These are phyloP conservation scores for Aristolochia californica DNA, from an alignment of 164 flowering plant genomes.

Conservation along the genomic window DNA sequence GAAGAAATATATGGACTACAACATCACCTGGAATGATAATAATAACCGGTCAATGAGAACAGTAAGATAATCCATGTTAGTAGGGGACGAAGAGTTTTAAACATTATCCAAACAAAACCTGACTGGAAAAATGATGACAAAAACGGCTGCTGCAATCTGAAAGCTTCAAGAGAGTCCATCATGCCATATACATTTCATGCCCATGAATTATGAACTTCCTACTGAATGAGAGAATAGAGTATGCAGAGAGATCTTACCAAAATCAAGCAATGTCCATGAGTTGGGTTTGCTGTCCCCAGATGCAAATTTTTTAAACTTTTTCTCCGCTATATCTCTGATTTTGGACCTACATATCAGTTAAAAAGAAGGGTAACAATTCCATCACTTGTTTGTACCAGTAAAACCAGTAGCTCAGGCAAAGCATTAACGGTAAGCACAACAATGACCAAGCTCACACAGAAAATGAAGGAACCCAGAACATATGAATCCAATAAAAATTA, in stretches of 20 bases:
- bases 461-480: too few relatives aligned
- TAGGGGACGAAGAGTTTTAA: not conserved
- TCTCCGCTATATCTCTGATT: slow-evolving; percentile 76
- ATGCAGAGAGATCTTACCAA: slow-evolving; percentile 39
- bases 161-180: too few relatives aligned
- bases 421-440: not conserved
- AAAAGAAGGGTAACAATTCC: not conserved
- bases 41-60: not conserved
- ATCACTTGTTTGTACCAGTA: not conserved
- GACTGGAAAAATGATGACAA: too few relatives aligned
- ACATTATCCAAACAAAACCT: too few relatives aligned
- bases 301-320: slow-evolving; percentile 55
- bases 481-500: too few relatives aligned
- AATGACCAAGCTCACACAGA: too few relatives aligned
- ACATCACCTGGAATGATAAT: slow-evolving; percentile 66
- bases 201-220: too few relatives aligned
- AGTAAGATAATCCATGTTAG: not conserved
- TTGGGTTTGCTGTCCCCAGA: slow-evolving; percentile 81
- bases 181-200: too few relatives aligned
- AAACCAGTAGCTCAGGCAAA: not conserved
- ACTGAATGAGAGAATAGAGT: too few relatives aligned
- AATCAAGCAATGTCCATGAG: slow-evolving; percentile 89
- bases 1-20: slow-evolving; percentile 85
- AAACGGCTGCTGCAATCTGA: too few relatives aligned
- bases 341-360: slow-evolving; percentile 37